Evolutionary conservation across 2,329 filamentous ascomycete species (phyloP).

Genomic region (Trichoderma citrinoviride): DNA sequence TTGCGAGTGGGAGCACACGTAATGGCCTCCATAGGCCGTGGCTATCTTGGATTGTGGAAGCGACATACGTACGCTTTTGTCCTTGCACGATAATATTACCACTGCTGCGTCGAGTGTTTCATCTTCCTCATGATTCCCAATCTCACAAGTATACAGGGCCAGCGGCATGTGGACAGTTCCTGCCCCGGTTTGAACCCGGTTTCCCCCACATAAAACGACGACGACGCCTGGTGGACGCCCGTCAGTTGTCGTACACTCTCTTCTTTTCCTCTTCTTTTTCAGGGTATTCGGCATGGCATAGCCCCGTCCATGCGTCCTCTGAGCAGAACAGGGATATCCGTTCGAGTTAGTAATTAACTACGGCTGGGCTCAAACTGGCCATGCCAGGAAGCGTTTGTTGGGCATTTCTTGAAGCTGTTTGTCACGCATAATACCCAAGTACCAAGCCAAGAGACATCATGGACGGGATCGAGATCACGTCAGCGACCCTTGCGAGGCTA

Average conservation of each 20-base stretch:
- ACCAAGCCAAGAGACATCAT: neutral
- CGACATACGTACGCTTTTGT: too few species aligned
- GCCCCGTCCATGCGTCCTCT: neutral
- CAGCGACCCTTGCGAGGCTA: neutral
- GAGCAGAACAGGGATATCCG: neutral
- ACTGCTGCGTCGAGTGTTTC: neutral
- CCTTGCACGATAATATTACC: too few species aligned
- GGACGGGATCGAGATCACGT: slow-evolving; percentile 17
- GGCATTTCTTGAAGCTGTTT: neutral
- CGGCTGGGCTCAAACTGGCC: too few species aligned
- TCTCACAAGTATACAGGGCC: neutral
- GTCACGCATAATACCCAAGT: too few species aligned
- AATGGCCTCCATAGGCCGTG: neutral
- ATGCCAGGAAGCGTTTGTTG: neutral
- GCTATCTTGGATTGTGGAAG: neutral
- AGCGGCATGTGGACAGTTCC: neutral
- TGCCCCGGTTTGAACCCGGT: neutral
- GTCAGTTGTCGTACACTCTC: neutral
- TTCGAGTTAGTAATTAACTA: too few species aligned
- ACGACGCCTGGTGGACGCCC: slow-evolving; percentile 2
- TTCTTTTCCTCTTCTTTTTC: neutral
- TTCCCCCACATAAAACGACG: slow-evolving; percentile 2
- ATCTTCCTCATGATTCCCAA: neutral
- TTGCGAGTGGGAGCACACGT: neutral
- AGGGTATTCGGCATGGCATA: neutral